phyloP scores from a whole-genome alignment of 257 asterid genomes.

The Cinchona pubescens region DNA sequence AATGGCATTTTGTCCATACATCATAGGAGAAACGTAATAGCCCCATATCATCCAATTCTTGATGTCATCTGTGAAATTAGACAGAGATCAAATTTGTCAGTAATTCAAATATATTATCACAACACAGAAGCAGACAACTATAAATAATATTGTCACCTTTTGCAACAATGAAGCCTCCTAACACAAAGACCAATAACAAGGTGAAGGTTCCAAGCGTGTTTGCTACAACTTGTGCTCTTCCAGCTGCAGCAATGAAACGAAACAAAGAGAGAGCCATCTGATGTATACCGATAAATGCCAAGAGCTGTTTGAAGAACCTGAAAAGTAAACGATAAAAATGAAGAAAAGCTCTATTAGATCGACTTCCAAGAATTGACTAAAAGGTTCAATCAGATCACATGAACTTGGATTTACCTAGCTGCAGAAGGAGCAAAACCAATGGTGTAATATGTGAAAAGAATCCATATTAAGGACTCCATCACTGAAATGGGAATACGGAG shows the following conservation, averaged over 20 bases:
- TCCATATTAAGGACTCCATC: constrained; percentile 66
- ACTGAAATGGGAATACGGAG: constrained; percentile 64
- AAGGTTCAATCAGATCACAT: neutral
- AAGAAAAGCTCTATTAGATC: neutral
- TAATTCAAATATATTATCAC: neutral
- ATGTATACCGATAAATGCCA: constrained; percentile 67
- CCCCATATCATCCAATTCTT: constrained; percentile 91
- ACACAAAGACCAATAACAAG: constrained; percentile 58
- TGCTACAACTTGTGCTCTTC: constrained; percentile 73
- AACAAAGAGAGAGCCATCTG: constrained; percentile 82
- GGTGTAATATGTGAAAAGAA: constrained; percentile 65
- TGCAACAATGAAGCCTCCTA: constrained; percentile 77
- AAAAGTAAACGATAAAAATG: neutral
- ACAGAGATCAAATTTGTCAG: neutral
- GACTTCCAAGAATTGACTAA: neutral
- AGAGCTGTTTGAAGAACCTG: constrained; percentile 72
- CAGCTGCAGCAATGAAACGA: constrained; percentile 73
- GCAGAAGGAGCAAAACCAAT: constrained; percentile 86
- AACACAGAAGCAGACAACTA: neutral
- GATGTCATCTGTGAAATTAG: constrained; percentile 52
- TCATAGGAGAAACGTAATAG: constrained; percentile 84
- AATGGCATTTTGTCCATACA: constrained; percentile 87
- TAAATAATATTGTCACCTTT: constrained; percentile 36
- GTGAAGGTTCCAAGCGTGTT: constrained; percentile 69
- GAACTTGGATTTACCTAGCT: constrained; percentile 38